phyloP scores from a whole-genome alignment of 495 filamentous ascomycete species.

The Hyaloscypha variabilis region DNA sequence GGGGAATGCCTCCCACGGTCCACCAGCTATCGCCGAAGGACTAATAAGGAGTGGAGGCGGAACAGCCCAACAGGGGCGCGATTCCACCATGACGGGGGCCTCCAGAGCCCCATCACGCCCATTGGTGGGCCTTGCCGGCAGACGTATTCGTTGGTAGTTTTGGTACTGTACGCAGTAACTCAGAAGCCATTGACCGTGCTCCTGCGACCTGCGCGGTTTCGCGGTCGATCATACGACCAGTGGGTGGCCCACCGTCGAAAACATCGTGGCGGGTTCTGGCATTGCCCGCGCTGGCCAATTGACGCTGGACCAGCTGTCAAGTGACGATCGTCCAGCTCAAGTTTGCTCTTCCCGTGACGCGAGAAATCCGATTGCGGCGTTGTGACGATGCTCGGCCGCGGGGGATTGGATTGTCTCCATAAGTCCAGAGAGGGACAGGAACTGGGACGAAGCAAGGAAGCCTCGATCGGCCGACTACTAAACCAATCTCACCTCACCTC shows the following conservation, averaged over 20 bases:
- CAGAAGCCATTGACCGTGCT: not conserved
- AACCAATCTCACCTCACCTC: not conserved
- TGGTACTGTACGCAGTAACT: no score
- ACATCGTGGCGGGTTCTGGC: constrained; percentile 6
- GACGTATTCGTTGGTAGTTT: not conserved
- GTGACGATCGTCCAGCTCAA: constrained; percentile 9
- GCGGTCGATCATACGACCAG: constrained; percentile 12
- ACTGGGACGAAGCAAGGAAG: not conserved
- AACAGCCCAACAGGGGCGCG: no score
- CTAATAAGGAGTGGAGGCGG: no score
- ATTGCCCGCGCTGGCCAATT: not conserved
- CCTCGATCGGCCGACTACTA: no score
- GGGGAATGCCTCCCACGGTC: no score
- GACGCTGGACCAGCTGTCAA: not conserved
- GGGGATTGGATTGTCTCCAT: not conserved
- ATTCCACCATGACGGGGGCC: no score
- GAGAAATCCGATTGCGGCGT: constrained; percentile 16
- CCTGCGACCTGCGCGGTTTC: not conserved
- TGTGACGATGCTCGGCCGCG: not conserved
- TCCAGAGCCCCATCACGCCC: no score
- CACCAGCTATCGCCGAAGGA: no score
- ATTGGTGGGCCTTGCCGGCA: not conserved
- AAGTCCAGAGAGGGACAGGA: not conserved
- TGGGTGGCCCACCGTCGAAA: constrained; percentile 13
- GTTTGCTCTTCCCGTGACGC: constrained; percentile 16